Conservation (phyloP, 495 filamentous ascomycete genomes). For the Daldinia vernicosa region DNA sequence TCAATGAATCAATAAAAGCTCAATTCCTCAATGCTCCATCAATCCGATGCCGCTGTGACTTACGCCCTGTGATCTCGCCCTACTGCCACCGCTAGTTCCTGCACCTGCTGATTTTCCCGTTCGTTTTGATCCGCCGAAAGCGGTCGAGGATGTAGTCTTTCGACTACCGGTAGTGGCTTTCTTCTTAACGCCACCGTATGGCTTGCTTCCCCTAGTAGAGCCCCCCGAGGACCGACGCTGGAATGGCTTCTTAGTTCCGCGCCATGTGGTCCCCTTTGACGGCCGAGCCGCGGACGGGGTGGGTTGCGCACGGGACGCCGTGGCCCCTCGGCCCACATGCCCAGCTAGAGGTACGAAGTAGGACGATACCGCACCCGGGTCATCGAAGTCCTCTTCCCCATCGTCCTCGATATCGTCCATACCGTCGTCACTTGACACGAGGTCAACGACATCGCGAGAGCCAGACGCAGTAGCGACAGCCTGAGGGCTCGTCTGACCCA, state of each 20-base stretch:
- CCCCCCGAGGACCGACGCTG: constrained; percentile 39
- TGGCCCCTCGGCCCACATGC: constrained; percentile 30
- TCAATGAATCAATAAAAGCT: neutral
- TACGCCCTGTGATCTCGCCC: constrained; percentile 26
- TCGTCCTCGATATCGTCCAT: constrained; percentile 58
- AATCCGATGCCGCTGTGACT: constrained; percentile 41
- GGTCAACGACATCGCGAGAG: constrained; percentile 69
- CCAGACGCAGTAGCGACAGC: constrained; percentile 8
- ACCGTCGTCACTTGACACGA: constrained; percentile 71
- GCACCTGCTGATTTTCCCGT: constrained; percentile 5
- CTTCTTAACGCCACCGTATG: constrained; percentile 47
- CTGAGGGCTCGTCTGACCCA: constrained; percentile 34
- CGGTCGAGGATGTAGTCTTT: constrained; percentile 31
- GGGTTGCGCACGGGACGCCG: constrained; percentile 27
- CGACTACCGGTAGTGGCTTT: constrained; percentile 26
- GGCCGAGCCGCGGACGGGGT: constrained; percentile 22
- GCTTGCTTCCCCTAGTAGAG: constrained; percentile 27
- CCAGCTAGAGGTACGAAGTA: constrained; percentile 56
- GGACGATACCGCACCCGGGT: constrained; percentile 50
- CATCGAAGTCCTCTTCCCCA: constrained; percentile 52
- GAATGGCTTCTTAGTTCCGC: constrained; percentile 36
- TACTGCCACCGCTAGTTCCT: constrained; percentile 18
- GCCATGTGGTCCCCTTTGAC: constrained; percentile 26
- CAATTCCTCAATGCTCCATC: constrained; percentile 40
- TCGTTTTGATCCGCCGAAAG: constrained; percentile 20